phyloP scores from a whole-genome alignment of 768 basidiomycete species.

The Suillus subaureus region DNA sequence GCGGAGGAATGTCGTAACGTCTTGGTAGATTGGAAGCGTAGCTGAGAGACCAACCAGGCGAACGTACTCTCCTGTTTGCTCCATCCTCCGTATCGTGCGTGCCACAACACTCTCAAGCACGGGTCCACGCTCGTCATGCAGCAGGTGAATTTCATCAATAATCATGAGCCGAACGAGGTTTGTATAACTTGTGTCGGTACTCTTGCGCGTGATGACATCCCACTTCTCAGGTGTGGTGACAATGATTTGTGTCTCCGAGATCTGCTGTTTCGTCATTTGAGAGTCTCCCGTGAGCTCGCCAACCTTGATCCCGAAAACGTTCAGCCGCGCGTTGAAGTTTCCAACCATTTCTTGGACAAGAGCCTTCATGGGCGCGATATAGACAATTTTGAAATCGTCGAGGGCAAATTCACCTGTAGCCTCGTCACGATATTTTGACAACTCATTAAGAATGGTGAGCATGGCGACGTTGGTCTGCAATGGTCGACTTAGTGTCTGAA shows the following conservation, averaged over 20 bases:
- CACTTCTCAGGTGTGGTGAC: slow-evolving; percentile 99
- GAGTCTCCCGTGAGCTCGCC: slow-evolving; percentile 97
- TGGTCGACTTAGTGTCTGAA: slow-evolving; percentile 16
- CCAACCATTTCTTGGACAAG: slow-evolving; percentile 99
- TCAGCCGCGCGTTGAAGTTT: slow-evolving; percentile 82
- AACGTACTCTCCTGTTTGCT: slow-evolving; percentile 91
- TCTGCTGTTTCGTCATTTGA: slow-evolving; percentile 98
- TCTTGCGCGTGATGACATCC: slow-evolving; percentile 99
- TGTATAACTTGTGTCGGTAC: slow-evolving; percentile 94
- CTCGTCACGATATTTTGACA: slow-evolving; percentile 85
- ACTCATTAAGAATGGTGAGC: slow-evolving; percentile 90
- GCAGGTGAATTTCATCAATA: slow-evolving; percentile 96
- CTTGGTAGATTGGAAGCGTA: slow-evolving; percentile 97
- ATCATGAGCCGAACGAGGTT: slow-evolving; percentile 96
- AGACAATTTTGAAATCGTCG: slow-evolving; percentile 93
- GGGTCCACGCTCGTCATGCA: slow-evolving; percentile 98
- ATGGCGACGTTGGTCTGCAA: slow-evolving; percentile 95
- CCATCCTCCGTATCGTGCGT: slow-evolving; percentile 89
- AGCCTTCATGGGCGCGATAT: slow-evolving; percentile 99
- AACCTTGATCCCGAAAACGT: slow-evolving; percentile 74
- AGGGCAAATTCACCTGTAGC: slow-evolving; percentile 80
- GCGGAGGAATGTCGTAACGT: slow-evolving; percentile 95
- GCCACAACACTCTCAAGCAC: slow-evolving; percentile 92
- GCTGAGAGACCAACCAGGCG: slow-evolving; percentile 95
- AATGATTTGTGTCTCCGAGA: slow-evolving; percentile 95